Percentiles rank a stretch among this genome's conserved stretches.
Conservation (phyloP, 805 yeast genomes). For the Huiozyma naganishii region DNA sequence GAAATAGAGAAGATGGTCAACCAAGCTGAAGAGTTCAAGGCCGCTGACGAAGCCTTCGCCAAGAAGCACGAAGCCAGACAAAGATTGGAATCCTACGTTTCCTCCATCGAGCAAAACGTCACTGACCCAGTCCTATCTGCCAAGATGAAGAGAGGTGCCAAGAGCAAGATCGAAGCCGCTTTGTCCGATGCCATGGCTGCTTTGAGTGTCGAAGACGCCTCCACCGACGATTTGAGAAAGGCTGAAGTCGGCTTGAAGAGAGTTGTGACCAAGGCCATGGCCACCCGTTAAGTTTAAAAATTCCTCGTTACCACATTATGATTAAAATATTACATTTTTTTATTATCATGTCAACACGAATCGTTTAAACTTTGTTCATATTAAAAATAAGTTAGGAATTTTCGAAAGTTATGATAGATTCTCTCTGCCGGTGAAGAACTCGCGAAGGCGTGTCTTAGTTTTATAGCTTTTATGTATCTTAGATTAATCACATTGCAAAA, state of each 20-base stretch:
- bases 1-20: slow-evolving; percentile 97
- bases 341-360: too few species aligned
- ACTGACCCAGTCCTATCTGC: slow-evolving; percentile 98
- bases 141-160: slow-evolving; percentile 93
- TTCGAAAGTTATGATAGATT: too few species aligned
- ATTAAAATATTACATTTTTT: background rate
- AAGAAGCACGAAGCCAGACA: slow-evolving; percentile 99
- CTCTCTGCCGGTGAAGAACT: too few species aligned
- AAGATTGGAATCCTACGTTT: slow-evolving; percentile 96
- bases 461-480: slow-evolving; percentile 3
- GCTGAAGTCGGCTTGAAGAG: slow-evolving; percentile 99
- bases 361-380: too few species aligned
- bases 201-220: slow-evolving; percentile 89
- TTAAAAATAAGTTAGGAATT: too few species aligned
- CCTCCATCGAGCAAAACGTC: slow-evolving; percentile 88
- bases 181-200: slow-evolving; percentile 97
- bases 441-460: too few species aligned
- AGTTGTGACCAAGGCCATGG: slow-evolving; percentile 98
- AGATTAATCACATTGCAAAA: slow-evolving; percentile 3
- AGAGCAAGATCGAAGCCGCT: slow-evolving; percentile 96
- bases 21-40: slow-evolving; percentile 98
- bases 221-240: slow-evolving; percentile 97
- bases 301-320: too few species aligned
- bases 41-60: slow-evolving; percentile 98
- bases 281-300: slow-evolving; percentile 65